These are phyloP conservation scores for Cyberlindnera bimundalis DNA, from an alignment of 805 yeast genomes.

Conservation along the genomic window DNA sequence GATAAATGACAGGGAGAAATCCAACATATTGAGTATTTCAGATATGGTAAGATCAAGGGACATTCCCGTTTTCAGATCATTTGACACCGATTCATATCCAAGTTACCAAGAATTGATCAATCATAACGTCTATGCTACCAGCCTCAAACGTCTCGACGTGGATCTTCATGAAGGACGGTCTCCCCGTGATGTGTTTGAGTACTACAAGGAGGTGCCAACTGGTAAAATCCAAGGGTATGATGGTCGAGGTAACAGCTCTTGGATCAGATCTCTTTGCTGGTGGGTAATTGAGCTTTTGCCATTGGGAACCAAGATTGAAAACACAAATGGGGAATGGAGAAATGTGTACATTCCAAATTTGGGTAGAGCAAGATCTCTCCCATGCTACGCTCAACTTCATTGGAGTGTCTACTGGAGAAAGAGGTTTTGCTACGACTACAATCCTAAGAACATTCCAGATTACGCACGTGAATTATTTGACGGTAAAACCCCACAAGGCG, in stretches of 20 bases:
- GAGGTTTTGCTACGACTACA: slow-evolving; percentile 42
- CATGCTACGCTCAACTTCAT: slow-evolving; percentile 45
- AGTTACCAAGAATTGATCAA: slow-evolving; percentile 16
- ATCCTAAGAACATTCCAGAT: slow-evolving; percentile 42
- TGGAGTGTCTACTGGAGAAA: slow-evolving; percentile 64
- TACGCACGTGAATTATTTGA: slow-evolving; percentile 29
- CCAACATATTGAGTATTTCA: slow-evolving; percentile 12
- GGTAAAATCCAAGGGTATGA: slow-evolving; percentile 31
- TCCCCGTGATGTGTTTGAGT: slow-evolving; percentile 14
- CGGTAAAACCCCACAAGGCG: slow-evolving; percentile 13
- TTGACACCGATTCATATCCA: slow-evolving; percentile 10
- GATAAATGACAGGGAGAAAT: slow-evolving; percentile 11
- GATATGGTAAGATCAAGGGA: slow-evolving; percentile 6
- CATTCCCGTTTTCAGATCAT: slow-evolving; percentile 21
- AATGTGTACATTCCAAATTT: slow-evolving; percentile 50
- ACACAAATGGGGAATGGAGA: slow-evolving; percentile 47
- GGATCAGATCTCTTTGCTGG: slow-evolving; percentile 41
- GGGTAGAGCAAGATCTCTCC: slow-evolving; percentile 50
- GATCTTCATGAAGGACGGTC: slow-evolving; percentile 4
- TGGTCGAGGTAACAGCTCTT: slow-evolving; percentile 36
- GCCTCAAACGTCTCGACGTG: slow-evolving; percentile 16
- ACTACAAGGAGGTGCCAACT: slow-evolving; percentile 22
- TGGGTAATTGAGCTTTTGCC: slow-evolving; percentile 65
- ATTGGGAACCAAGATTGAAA: slow-evolving; percentile 47
- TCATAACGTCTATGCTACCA: slow-evolving; percentile 17